These are phyloP conservation scores for Hirschfeldia incana DNA, from an alignment of 345 rosid genomes.

Conservation along the genomic window DNA sequence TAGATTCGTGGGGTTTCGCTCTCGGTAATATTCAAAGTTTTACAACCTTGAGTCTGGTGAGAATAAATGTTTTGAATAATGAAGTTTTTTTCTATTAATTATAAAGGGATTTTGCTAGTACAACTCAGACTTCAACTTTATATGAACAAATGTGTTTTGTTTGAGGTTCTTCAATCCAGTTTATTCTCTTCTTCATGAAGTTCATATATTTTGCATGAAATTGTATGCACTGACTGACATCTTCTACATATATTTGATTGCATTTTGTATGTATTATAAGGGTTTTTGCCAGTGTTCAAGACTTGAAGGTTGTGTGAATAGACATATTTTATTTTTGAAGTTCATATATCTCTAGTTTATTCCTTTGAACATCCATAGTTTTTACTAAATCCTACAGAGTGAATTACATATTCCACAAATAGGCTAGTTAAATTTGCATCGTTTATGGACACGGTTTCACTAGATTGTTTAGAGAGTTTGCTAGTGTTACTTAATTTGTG, in stretches of 20 bases:
- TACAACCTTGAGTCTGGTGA: neutral
- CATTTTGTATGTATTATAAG: neutral
- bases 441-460: neutral
- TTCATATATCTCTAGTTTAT: neutral
- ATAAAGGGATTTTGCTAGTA: neutral
- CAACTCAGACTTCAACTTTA: neutral
- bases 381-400: neutral
- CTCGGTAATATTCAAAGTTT: neutral
- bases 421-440: neutral
- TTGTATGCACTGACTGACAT: neutral
- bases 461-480: neutral
- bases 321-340: neutral
- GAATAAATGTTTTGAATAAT: slow-evolving; percentile 1
- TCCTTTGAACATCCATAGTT: neutral
- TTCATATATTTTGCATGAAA: slow-evolving; percentile 2
- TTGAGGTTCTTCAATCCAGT: neutral
- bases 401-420: neutral
- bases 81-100: neutral
- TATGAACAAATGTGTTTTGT: neutral
- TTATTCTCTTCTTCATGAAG: neutral
- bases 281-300: neutral
- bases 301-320: too few species aligned
- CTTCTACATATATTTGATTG: neutral
- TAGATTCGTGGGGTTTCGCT: slow-evolving; percentile 6
- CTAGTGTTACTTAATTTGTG: neutral